These are phyloP conservation scores for Tetrapisispora arboricola DNA, from an alignment of 805 yeast genomes.

Conservation along the genomic window DNA sequence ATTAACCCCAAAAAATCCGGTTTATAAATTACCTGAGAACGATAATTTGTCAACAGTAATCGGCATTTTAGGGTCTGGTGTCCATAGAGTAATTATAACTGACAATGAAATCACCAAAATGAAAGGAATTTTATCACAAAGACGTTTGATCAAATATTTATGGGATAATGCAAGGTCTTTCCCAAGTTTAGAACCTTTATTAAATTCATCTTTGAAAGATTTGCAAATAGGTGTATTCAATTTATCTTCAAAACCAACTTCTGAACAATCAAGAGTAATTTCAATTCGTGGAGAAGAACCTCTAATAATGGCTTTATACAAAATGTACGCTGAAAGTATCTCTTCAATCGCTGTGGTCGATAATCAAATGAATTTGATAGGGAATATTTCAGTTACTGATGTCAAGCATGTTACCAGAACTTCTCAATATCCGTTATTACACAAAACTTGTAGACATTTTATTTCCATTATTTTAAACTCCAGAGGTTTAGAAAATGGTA, in stretches of 20 bases:
- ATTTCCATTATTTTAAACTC: slow-evolving; percentile 75
- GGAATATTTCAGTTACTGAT: slow-evolving; percentile 91
- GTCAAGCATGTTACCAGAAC: slow-evolving; percentile 80
- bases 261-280: slow-evolving; percentile 45
- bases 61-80: slow-evolving; percentile 88
- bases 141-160: slow-evolving; percentile 70
- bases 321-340: slow-evolving; percentile 76
- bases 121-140: slow-evolving; percentile 81
- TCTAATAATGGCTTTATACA: slow-evolving; percentile 73
- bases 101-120: slow-evolving; percentile 43
- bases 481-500: slow-evolving; percentile 76
- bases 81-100: slow-evolving; percentile 83
- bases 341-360: slow-evolving; percentile 92
- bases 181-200: slow-evolving; percentile 65
- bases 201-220: slow-evolving; percentile 58
- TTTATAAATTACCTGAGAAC: slow-evolving; percentile 60
- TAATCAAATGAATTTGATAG: slow-evolving; percentile 60
- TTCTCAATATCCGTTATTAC: slow-evolving; percentile 73
- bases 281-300: slow-evolving; percentile 81
- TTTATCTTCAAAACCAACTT: slow-evolving; percentile 29
- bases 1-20: slow-evolving; percentile 81
- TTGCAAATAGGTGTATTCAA: slow-evolving; percentile 61
- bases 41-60: slow-evolving; percentile 66
- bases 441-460: slow-evolving; percentile 78
- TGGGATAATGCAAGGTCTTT: slow-evolving; percentile 92